Percentiles rank a stretch among this genome's conserved stretches.
These are phyloP conservation scores for Tephrocybe sp. DNA, from an alignment of 768 basidiomycete genomes.

Conservation along the genomic window DNA sequence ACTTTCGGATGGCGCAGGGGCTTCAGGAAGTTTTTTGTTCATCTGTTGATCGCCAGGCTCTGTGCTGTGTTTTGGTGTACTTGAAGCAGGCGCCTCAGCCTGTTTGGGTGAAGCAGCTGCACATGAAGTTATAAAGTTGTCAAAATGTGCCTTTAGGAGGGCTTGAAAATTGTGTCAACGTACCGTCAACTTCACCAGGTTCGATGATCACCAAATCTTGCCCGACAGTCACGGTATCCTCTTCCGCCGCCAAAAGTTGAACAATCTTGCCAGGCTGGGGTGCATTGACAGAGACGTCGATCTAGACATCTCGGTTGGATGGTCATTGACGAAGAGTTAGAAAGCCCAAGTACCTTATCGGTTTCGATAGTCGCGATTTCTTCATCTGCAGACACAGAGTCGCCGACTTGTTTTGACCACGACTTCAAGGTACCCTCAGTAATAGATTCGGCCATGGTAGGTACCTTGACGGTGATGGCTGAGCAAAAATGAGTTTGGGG, in stretches of 20 bases:
- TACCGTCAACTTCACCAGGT: slow-evolving; percentile 65
- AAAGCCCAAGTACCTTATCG: slow-evolving; percentile 73
- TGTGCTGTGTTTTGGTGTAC: slow-evolving; percentile 36
- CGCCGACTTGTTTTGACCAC: slow-evolving; percentile 93
- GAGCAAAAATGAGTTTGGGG: slow-evolving; percentile 3
- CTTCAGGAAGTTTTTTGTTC: slow-evolving; percentile 43
- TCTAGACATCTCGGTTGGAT: slow-evolving; percentile 48
- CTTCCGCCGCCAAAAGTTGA: slow-evolving; percentile 85
- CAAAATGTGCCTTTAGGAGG: too few relatives aligned
- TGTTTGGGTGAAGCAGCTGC: slow-evolving; percentile 32
- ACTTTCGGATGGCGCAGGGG: slow-evolving; percentile 40
- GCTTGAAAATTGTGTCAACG: slow-evolving; percentile 18
- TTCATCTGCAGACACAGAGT: slow-evolving; percentile 88
- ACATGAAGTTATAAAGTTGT: too few relatives aligned
- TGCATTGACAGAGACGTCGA: slow-evolving; percentile 96
- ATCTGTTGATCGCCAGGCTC: slow-evolving; percentile 50
- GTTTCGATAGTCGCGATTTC: slow-evolving; percentile 98
- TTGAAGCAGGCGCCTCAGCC: slow-evolving; percentile 25
- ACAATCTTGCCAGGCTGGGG: slow-evolving; percentile 85
- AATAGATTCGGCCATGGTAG: slow-evolving; percentile 98
- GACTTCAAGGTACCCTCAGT: slow-evolving; percentile 95
- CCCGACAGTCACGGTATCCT: slow-evolving; percentile 92
- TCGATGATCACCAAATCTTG: slow-evolving; percentile 94
- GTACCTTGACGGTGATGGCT: slow-evolving; percentile 92
- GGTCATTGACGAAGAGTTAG: slow-evolving; percentile 1